A percentile compares a stretch with the other conserved stretches of the same genome.
phyloP scores from a whole-genome alignment of 805 yeast genomes.

The Ogataea trehalophila region DNA sequence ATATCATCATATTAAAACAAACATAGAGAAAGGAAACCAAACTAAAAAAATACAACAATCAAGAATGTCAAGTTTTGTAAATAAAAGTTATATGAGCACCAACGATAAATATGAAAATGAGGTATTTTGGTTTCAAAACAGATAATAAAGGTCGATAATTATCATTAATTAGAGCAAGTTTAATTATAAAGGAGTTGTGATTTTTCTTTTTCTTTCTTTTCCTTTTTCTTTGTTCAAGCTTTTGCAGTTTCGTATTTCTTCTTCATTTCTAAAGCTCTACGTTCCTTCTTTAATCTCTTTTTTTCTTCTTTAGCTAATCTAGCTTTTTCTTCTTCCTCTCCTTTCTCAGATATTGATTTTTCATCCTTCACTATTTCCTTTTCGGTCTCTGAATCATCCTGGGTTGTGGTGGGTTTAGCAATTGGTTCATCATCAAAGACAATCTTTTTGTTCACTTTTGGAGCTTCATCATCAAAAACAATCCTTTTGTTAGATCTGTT shows the following conservation, averaged over 20 bases:
- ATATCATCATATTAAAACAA: no score
- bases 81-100: no score
- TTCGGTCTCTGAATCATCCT: neutral
- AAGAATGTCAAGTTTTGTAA: no score
- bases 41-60: no score
- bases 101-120: no score
- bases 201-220: no score
- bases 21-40: no score
- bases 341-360: constrained; percentile 2
- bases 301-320: constrained; percentile 21
- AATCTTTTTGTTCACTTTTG: constrained; percentile 9
- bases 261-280: constrained; percentile 12
- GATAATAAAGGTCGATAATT: no score
- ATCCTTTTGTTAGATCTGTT: constrained; percentile 16
- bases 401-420: constrained; percentile 6
- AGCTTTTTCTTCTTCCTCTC: constrained; percentile 7
- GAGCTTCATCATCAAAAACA: constrained; percentile 14
- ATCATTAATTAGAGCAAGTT: no score
- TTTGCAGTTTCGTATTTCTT: constrained; percentile 9
- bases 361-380: constrained; percentile 1
- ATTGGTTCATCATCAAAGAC: constrained; percentile 17
- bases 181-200: neutral
- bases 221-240: neutral
- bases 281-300: constrained; percentile 24
- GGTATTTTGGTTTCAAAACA: no score